phyloP scores from a whole-genome alignment of 1,284 basidiomycete species.

The Golubevia pallescens region DNA sequence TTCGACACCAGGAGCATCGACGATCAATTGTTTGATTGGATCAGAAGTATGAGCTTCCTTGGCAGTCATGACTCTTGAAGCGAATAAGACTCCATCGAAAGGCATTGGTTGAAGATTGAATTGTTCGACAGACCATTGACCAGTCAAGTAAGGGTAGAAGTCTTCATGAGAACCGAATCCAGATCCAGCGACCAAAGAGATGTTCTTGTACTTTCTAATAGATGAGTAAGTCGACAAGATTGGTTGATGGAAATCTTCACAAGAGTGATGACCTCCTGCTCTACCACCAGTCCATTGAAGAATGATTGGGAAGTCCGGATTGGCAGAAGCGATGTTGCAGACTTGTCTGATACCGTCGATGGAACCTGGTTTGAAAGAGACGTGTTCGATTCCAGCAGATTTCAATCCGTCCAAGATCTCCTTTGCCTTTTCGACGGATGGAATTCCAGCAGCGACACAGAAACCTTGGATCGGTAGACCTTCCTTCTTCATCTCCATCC shows the following conservation, averaged over 20 bases:
- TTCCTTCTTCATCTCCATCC: conserved; percentile 95
- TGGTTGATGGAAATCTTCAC: conserved; percentile 98
- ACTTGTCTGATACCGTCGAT: conserved; percentile 97
- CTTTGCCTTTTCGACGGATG: conserved; percentile 87
- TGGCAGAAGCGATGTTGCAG: conserved; percentile 89
- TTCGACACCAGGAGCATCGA: conserved; percentile 88
- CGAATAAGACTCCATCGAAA: conserved; percentile 93
- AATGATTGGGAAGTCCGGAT: conserved; percentile 97
- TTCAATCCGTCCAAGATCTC: conserved; percentile 85
- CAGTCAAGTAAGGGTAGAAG: conserved; percentile 94
- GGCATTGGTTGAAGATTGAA: conserved; percentile 96
- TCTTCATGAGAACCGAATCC: conserved; percentile 95
- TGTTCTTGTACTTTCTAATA: conserved; percentile 87
- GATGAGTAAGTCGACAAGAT: conserved; percentile 86
- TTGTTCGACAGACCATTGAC: conserved; percentile 85
- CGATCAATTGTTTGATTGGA: conserved; percentile 94
- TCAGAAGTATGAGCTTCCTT: conserved; percentile 95
- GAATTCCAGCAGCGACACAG: conserved; percentile 95
- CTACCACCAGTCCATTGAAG: conserved; percentile 98
- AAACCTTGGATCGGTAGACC: conserved; percentile 96
- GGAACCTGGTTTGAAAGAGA: conserved; percentile 96
- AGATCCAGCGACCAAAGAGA: conserved; percentile 90
- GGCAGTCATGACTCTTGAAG: conserved; percentile 94
- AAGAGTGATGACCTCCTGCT: conserved; percentile 98
- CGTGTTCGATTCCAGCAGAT: conserved; percentile 85